phyloP scores from a whole-genome alignment of 208 protist genomes.

The Leishmania tropica region DNA sequence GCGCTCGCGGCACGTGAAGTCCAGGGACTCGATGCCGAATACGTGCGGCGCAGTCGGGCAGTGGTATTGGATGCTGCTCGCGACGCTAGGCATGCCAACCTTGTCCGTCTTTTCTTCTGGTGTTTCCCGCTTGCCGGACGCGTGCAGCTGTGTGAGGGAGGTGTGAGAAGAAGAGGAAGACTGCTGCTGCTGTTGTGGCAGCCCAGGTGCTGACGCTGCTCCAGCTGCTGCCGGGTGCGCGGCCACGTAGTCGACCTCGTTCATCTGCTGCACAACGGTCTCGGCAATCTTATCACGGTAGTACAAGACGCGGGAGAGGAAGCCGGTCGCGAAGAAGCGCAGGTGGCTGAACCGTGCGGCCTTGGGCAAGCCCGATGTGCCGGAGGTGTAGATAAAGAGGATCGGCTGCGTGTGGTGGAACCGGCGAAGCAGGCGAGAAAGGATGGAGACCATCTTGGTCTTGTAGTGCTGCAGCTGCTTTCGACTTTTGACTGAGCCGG shows the following conservation, averaged over 20 bases:
- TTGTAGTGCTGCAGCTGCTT: conserved; percentile 26
- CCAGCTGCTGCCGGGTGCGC: conserved; percentile 3
- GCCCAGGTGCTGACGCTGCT: neutral
- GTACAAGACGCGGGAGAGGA: conserved; percentile 45
- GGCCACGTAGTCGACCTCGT: conserved; percentile 16
- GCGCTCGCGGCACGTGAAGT: conserved; percentile 15
- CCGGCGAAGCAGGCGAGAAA: conserved; percentile 32
- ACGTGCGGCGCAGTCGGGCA: conserved; percentile 18
- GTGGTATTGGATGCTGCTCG: neutral
- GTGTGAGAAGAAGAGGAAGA: neutral
- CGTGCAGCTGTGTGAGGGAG: neutral
- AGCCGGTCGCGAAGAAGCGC: conserved; percentile 63
- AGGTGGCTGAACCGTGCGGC: conserved; percentile 76
- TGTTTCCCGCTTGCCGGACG: neutral
- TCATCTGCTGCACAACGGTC: conserved; percentile 35
- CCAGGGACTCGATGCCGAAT: conserved; percentile 20
- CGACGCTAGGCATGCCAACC: neutral
- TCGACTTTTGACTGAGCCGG: conserved; percentile 11
- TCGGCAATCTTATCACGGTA: conserved; percentile 33
- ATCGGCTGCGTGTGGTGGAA: conserved; percentile 56
- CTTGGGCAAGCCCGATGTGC: conserved; percentile 89
- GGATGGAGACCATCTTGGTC: conserved; percentile 23
- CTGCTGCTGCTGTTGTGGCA: neutral
- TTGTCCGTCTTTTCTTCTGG: neutral
- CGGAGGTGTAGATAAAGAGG: conserved; percentile 87